These are phyloP conservation scores for Chaetomium sp. DNA, from an alignment of 2,329 filamentous ascomycete genomes.

Conservation along the genomic window DNA sequence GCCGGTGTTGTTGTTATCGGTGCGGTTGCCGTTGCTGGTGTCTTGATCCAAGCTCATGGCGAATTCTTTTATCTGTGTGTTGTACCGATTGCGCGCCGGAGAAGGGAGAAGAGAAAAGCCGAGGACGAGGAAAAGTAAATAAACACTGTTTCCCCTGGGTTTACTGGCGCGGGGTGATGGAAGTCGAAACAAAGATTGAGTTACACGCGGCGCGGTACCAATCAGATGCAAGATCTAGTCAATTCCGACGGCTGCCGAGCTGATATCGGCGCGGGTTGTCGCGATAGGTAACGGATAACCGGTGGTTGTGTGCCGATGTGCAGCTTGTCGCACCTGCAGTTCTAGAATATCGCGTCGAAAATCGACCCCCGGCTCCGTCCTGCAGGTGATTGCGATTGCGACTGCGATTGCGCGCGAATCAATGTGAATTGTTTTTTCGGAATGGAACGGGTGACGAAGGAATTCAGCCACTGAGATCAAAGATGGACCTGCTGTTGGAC, in stretches of 20 bases:
- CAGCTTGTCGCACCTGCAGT: neutral
- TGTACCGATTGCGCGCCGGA: neutral
- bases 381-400: constrained; percentile 9
- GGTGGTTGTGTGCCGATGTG: too few relatives aligned
- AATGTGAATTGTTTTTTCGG: neutral
- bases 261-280: neutral
- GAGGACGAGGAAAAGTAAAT: too few relatives aligned
- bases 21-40: neutral
- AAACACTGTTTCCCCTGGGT: too few relatives aligned
- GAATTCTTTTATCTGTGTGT: neutral
- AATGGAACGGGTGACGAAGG: neutral
- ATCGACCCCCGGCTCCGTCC: neutral
- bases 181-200: too few relatives aligned
- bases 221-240: neutral
- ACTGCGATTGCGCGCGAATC: neutral
- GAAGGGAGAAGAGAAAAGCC: too few relatives aligned
- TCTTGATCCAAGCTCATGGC: neutral
- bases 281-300: too few relatives aligned
- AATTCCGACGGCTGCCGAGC: constrained; percentile 2
- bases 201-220: neutral
- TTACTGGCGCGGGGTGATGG: neutral
- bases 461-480: constrained; percentile 8
- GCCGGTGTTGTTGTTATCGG: neutral
- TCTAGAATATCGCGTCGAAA: neutral
- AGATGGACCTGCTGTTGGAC: neutral